Evolutionary conservation across 768 basidiomycete genomes (phyloP), one percentile per base, ranked within the genome.

Genomic region (Galerina marginata): DNA sequence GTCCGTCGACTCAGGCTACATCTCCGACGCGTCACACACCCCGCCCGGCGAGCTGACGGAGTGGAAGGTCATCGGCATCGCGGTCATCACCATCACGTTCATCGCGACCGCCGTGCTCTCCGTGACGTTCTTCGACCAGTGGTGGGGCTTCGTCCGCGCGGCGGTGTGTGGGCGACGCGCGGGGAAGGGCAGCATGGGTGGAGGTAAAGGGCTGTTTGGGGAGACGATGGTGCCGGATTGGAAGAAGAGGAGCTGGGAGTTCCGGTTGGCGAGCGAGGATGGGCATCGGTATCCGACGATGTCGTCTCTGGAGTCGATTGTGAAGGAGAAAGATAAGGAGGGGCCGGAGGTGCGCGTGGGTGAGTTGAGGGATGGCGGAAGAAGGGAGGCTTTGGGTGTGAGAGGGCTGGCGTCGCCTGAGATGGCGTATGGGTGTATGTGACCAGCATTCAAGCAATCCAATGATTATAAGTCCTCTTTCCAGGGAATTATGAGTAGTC

Each of bases 1-100:
- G 14, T 55, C 67, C 23, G 38, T 60, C 36, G 20, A 20, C 40
- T 59, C 49, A 33, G 63, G 51, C 20, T 61, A 65, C 45, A 51
- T 62, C 23, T 42, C 53, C 9, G 69, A 67, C 48, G 63, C 60
- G 4, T 62, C 69, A n/a, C 58, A 70, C 14, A 77, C 75, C 33
- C 75, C 81, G 26, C 75, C 75, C 14, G 77, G 70, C 16, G 83
- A 81, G 67, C 75, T 81, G 20, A 80, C 78, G 29, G 75, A 83
- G 67, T 91, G 89, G 89, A 88, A 89, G 72, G 81, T 88, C 46
- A 81, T 91, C 54, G 90, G 90, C 16, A 83, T 91, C 58, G 80
- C 82, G 11, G 80, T 90, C 56, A 83, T 90, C 60, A 78, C 81
- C n/a, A 78, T 92, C 65, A 86, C 80, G 49, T 77, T 84, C 39